phyloP scores from a whole-genome alignment of 257 asterid genomes.

The Salvia splendens region DNA sequence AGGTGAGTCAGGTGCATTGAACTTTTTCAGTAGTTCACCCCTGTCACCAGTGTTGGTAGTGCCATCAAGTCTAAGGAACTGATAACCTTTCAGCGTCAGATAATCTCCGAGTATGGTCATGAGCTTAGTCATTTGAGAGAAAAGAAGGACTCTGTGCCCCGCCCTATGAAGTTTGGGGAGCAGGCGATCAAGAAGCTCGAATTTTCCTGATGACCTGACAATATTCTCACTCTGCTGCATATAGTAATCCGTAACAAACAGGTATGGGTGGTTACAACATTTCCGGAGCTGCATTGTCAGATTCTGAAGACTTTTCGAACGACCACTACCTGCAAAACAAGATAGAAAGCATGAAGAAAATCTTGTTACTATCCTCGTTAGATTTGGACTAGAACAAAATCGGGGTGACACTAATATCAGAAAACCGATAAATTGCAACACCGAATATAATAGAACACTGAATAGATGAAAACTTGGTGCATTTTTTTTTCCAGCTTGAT shows the following conservation, averaged over 20 bases:
- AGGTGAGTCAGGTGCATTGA: constrained; percentile 94
- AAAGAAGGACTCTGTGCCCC: constrained; percentile 90
- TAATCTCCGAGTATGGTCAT: constrained; percentile 95
- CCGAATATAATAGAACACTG: background rate
- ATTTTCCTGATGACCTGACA: constrained; percentile 85
- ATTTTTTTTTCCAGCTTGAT: constrained; percentile 5
- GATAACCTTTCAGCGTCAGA: constrained; percentile 66
- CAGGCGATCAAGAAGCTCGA: constrained; percentile 93
- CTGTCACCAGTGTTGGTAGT: constrained; percentile 89
- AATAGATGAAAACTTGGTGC: background rate
- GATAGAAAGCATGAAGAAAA: background rate
- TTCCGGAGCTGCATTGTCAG: constrained; percentile 93
- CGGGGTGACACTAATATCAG: background rate
- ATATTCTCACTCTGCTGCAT: constrained; percentile 72
- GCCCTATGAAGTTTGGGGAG: constrained; percentile 90
- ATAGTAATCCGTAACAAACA: constrained; percentile 63
- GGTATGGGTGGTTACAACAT: constrained; percentile 97
- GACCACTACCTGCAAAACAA: constrained; percentile 63
- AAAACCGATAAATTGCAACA: constrained; percentile 5
- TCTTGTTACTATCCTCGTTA: no score
- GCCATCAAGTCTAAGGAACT: constrained; percentile 93
- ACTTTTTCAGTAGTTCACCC: constrained; percentile 69
- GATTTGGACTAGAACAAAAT: no score
- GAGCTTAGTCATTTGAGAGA: constrained; percentile 96
- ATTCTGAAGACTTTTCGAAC: constrained; percentile 73